These are phyloP conservation scores for Rhodamnia rubescens DNA, from an alignment of 345 rosid species.

Conservation along the genomic window DNA sequence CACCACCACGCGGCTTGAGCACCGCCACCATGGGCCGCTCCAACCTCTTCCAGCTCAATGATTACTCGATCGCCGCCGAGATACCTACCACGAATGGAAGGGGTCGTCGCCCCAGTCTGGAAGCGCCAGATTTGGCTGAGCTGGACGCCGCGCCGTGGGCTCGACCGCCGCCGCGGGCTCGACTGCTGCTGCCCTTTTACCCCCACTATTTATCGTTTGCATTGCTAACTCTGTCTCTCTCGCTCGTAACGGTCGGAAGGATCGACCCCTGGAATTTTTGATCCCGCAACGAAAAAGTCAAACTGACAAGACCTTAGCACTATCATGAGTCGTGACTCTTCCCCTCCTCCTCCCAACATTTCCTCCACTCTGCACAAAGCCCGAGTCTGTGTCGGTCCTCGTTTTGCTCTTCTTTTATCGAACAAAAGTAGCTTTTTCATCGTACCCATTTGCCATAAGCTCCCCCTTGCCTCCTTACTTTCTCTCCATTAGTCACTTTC, in stretches of 20 bases:
- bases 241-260: not conserved
- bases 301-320: not conserved
- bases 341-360: not conserved
- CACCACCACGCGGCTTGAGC: too few species aligned
- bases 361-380: not conserved
- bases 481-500: not conserved
- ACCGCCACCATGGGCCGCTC: not conserved
- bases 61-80: not conserved
- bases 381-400: not conserved
- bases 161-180: too few species aligned
- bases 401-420: not conserved
- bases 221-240: not conserved
- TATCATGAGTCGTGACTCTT: not conserved
- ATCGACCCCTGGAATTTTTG: not conserved
- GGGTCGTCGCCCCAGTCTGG: not conserved
- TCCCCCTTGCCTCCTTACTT: not conserved
- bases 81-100: not conserved
- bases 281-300: not conserved
- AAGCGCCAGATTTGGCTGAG: too few species aligned
- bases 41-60: not conserved
- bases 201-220: not conserved
- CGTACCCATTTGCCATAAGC: not conserved
- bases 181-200: too few species aligned
- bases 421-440: not conserved
- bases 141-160: too few species aligned